phyloP scores from a whole-genome alignment of 106 monocot genomes.

The Alisma plantagoaquatica region DNA sequence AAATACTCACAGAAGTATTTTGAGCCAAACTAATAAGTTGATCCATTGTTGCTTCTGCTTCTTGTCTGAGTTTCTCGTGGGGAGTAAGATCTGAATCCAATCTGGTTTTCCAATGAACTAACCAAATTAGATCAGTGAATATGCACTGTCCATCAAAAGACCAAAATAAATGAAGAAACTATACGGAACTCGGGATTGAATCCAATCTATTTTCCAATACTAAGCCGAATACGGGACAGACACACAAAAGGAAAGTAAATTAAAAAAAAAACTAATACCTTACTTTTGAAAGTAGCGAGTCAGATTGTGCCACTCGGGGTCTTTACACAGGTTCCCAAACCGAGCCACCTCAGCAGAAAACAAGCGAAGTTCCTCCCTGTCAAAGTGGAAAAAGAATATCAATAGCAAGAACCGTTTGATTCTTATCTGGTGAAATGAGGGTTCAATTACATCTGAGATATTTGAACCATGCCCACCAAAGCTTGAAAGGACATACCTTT shows the following conservation, averaged over 20 bases:
- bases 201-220: too few relatives aligned
- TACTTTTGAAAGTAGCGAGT: constrained; percentile 82
- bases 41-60: constrained; percentile 40
- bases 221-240: too few relatives aligned
- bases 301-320: constrained; percentile 76
- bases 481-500: too few relatives aligned
- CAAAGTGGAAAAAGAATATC: not conserved
- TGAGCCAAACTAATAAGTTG: constrained; percentile 55
- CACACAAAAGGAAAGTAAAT: not conserved
- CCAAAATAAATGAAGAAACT: too few relatives aligned
- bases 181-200: not conserved
- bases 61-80: constrained; percentile 40
- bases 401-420: not conserved
- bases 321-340: constrained; percentile 76
- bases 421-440: not conserved
- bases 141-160: too few relatives aligned
- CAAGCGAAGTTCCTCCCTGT: constrained; percentile 55
- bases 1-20: constrained; percentile 54
- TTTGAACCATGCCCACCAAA: too few relatives aligned
- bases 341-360: constrained; percentile 71
- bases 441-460: not conserved
- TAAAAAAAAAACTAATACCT: constrained; percentile 6
- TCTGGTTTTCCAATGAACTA: constrained; percentile 39
- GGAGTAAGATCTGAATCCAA: constrained; percentile 36
- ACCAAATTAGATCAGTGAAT: too few relatives aligned